Evolutionary conservation across 1,139 yeast species (phyloP), one percentile per base, ranked within the genome.

Genomic region (Taphrina populina): DNA sequence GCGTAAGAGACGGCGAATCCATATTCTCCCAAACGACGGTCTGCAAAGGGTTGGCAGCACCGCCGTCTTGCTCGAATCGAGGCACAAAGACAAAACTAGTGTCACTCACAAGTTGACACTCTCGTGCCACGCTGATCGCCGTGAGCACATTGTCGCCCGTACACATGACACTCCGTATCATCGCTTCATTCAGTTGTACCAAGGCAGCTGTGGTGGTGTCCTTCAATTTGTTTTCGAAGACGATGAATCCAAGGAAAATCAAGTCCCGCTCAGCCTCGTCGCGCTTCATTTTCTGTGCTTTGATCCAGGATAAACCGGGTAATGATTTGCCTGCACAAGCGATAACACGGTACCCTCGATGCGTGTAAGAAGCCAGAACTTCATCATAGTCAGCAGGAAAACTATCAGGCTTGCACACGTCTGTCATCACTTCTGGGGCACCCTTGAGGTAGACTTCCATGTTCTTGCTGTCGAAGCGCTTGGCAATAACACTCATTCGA

Each of bases 101-200:
- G 3, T 70, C 67, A 2, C 70, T 69, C 6, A 92, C 70, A 60
- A 92, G 75, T 6, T 80, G 82, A 67, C 95, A 85, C 65, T 92
- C 96, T 60, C 80, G 77, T 1, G 87, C 96, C 21, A 92, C 98
- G 70, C 95, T 85, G 23, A 94, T 80, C 0, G 98, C 98, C 0
- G 99, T 92, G 60, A 92, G 74, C 13, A 92, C 81, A 66, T 92
- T 92, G 68, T 92, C 99, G 54, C 99, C 99, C 0, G 98, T 92
- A 69, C 98, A 94, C 98, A 92, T 94, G 23, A 88, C 75, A 0
- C 95, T 86, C 63, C 97, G 75, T 57, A 92, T 78, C 36, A 79
- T 74, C 0, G 98, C 96, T 10, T 71, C 73, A 36, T 71, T 72
- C 55, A 92, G 74, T 59, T 78, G 76, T 15, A 70, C 64, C 58